Evolutionary conservation across 345 rosid species (phyloP).

Genomic region (Heritiera littoralis): DNA sequence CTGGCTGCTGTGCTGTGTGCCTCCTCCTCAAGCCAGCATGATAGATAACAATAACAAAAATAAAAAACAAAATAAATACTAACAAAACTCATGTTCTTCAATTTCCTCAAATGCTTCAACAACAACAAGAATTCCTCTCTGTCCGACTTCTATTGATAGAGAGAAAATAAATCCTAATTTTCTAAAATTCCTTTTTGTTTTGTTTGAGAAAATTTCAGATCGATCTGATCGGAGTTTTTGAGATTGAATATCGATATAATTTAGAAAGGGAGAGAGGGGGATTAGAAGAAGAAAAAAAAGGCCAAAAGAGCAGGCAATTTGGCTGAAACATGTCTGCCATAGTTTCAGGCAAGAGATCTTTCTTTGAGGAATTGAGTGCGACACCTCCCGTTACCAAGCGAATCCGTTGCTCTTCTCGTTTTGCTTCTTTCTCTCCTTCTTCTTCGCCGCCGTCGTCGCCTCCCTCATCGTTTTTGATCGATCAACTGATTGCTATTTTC

Average conservation of each 20-base stretch:
- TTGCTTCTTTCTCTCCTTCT: slow-evolving; percentile 14
- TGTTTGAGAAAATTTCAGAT: background rate
- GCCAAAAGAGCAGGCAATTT: slow-evolving; percentile 19
- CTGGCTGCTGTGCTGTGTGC: background rate
- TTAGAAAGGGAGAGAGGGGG: background rate
- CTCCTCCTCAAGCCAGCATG: background rate
- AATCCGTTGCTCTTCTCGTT: slow-evolving; percentile 22
- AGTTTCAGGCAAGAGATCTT: slow-evolving; percentile 30
- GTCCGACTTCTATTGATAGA: slow-evolving; percentile 2
- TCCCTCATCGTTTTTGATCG: slow-evolving; percentile 10
- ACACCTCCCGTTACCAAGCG: slow-evolving; percentile 19
- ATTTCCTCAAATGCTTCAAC: background rate
- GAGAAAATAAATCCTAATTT: background rate
- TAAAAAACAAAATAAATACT: background rate
- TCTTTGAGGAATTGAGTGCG: slow-evolving; percentile 21
- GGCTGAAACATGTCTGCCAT: slow-evolving; percentile 24
- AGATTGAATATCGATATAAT: background rate
- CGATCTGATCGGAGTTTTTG: background rate
- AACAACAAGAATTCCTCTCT: background rate
- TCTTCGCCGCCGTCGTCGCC: slow-evolving; percentile 4
- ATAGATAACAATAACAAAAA: background rate
- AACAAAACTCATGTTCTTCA: background rate
- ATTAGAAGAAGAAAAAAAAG: background rate
- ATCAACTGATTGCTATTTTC: slow-evolving; percentile 19
- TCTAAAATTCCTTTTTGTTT: background rate